Conservation (phyloP, 768 basidiomycete species). For the Suillus weaverae region DNA sequence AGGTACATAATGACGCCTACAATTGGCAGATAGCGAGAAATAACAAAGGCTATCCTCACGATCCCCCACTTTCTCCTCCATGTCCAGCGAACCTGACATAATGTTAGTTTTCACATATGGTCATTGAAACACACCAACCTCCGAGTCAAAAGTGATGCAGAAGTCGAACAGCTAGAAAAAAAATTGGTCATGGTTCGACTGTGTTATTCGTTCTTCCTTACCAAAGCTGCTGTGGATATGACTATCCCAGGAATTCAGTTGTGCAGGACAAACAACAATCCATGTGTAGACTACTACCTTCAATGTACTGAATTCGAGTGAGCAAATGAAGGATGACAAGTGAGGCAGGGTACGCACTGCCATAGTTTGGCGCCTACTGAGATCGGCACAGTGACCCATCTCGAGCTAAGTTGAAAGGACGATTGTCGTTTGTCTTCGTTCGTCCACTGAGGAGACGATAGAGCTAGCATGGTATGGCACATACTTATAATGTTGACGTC, state of each 20-base stretch:
- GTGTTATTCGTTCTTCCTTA: background rate
- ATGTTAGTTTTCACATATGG: background rate
- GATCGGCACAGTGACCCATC: background rate
- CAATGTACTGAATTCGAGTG: background rate
- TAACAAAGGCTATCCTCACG: constrained; percentile 18
- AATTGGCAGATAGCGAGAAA: constrained; percentile 25
- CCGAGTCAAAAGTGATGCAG: constrained; percentile 1
- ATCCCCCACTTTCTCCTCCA: constrained; percentile 18
- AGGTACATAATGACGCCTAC: constrained; percentile 14
- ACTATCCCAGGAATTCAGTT: background rate
- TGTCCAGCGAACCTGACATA: constrained; percentile 19
- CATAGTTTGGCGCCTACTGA: background rate
- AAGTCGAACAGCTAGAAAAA: constrained; percentile 1
- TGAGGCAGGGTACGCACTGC: background rate
- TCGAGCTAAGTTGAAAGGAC: background rate
- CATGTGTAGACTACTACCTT: background rate
- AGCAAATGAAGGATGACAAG: background rate
- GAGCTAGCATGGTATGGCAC: background rate
- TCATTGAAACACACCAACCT: background rate
- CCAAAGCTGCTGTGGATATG: background rate
- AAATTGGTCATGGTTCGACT: background rate
- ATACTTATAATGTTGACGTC: background rate
- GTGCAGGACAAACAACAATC: background rate
- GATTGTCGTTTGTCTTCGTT: no score
- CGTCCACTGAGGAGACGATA: background rate